Conservation (phyloP, 495 filamentous ascomycete genomes). For the Filosporella fistucella region DNA sequence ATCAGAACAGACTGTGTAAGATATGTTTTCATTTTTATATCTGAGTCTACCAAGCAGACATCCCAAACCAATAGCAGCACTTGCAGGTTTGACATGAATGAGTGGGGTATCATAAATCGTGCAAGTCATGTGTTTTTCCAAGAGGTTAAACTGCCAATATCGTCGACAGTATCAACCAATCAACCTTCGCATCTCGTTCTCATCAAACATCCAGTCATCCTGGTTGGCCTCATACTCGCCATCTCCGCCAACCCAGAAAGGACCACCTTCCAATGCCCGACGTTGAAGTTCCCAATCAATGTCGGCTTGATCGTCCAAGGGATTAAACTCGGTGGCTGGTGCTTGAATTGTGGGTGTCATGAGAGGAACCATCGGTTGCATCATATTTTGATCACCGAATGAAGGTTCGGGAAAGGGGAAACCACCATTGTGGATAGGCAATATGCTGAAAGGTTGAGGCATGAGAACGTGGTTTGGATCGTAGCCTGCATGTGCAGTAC, state of each 20-base stretch:
- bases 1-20: too few species aligned
- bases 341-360: too few species aligned
- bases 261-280: conserved; percentile 25
- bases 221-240: conserved; percentile 15
- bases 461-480: too few species aligned
- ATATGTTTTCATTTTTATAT: too few species aligned
- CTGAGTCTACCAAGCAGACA: too few species aligned
- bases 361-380: too few species aligned
- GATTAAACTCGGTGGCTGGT: neutral
- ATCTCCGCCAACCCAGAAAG: conserved; percentile 39
- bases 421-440: neutral
- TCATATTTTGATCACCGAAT: neutral
- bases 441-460: neutral
- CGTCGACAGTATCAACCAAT: conserved; percentile 18
- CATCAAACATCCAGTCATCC: conserved; percentile 27
- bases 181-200: conserved; percentile 32
- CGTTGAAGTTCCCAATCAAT: conserved; percentile 16
- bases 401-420: neutral
- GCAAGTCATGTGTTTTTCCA: too few species aligned
- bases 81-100: too few species aligned
- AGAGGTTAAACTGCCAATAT: neutral
- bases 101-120: too few species aligned
- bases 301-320: conserved; percentile 10
- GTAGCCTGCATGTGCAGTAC: neutral
- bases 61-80: too few species aligned